phyloP scores from a whole-genome alignment of 352 stramenopile species.

The Elongisporangium prolatum region DNA sequence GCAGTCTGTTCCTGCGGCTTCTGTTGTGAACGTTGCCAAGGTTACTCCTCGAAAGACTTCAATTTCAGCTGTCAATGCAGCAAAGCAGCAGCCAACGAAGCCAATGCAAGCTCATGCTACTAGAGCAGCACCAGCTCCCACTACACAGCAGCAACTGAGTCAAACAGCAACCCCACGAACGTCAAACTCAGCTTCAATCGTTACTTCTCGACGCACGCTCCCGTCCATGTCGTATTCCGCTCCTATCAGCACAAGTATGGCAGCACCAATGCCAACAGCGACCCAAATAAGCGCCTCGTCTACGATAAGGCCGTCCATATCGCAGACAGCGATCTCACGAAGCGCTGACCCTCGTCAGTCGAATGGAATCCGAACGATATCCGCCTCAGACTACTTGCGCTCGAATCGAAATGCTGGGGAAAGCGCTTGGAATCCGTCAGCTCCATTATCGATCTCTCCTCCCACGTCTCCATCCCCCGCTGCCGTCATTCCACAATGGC shows the following conservation, averaged over 20 bases:
- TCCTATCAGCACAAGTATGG: not conserved
- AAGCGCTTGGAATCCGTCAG: too few species aligned
- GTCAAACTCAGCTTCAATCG: not conserved
- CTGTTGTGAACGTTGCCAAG: conserved; percentile 7
- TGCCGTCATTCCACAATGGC: too few species aligned
- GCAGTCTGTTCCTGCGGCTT: not conserved
- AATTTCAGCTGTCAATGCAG: not conserved
- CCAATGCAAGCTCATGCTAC: not conserved
- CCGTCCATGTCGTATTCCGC: not conserved
- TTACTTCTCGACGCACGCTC: not conserved
- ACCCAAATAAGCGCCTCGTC: not conserved
- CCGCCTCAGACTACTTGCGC: too few species aligned
- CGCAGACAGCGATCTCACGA: too few species aligned
- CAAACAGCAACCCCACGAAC: not conserved
- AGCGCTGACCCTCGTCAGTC: too few species aligned
- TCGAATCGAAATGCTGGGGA: too few species aligned
- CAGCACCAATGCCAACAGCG: not conserved
- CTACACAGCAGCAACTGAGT: not conserved
- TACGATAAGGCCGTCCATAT: too few species aligned
- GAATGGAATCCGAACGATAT: too few species aligned
- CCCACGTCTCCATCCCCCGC: too few species aligned
- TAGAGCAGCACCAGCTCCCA: not conserved
- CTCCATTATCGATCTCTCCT: too few species aligned
- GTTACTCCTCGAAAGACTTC: conserved; percentile 2
- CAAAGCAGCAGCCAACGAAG: not conserved